Conservation (phyloP, 495 filamentous ascomycete species). For the Lepidopterella palustris region DNA sequence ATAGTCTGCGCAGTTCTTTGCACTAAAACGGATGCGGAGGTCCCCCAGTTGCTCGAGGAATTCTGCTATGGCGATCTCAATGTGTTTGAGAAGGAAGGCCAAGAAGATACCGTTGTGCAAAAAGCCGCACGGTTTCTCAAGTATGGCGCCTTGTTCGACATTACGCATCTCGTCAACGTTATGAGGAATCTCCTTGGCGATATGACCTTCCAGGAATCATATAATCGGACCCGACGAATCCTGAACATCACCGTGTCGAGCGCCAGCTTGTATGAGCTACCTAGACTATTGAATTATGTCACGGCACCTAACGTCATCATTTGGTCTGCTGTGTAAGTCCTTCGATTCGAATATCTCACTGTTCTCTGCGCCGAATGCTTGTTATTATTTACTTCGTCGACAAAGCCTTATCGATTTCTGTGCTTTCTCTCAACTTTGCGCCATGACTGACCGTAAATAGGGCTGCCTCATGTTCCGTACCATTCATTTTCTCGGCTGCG, state of each 20-base stretch:
- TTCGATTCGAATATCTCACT: too few relatives aligned
- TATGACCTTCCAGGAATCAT: constrained; percentile 91
- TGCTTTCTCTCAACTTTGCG: background rate
- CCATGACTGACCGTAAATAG: constrained; percentile 36
- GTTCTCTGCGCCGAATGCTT: background rate
- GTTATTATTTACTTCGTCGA: background rate
- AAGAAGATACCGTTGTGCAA: constrained; percentile 59
- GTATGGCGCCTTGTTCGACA: constrained; percentile 76
- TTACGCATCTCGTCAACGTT: constrained; percentile 66
- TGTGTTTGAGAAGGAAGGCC: constrained; percentile 71
- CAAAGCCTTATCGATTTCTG: background rate
- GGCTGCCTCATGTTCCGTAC: constrained; percentile 88
- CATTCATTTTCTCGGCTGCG: constrained; percentile 72
- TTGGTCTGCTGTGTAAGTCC: constrained; percentile 82
- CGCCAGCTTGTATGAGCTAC: constrained; percentile 79
- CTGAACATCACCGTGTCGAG: constrained; percentile 91
- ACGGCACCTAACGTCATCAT: constrained; percentile 91
- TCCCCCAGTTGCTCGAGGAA: constrained; percentile 60
- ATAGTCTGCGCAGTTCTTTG: constrained; percentile 86
- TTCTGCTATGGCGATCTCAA: constrained; percentile 78
- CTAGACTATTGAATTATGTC: constrained; percentile 82
- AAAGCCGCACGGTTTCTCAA: constrained; percentile 73
- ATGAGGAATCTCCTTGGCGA: constrained; percentile 77
- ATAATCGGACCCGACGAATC: constrained; percentile 83
- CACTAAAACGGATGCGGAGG: constrained; percentile 76